phyloP scores from a whole-genome alignment of 345 rosid species.

The Bruguiera gymnorhiza region DNA sequence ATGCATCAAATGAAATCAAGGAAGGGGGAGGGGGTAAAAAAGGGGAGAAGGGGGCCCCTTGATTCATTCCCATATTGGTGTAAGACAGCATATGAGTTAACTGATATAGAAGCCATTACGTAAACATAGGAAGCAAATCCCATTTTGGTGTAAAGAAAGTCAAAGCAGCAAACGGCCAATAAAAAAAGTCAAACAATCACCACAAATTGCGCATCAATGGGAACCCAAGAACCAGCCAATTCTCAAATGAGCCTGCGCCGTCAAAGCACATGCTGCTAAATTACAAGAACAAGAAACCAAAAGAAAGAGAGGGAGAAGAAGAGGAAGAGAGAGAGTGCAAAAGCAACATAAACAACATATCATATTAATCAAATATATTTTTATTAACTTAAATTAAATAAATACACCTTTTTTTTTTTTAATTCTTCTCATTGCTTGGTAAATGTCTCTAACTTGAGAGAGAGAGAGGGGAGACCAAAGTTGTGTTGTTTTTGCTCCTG shows the following conservation, averaged over 20 bases:
- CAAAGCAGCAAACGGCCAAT: constrained; percentile 2
- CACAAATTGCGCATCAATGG: constrained; percentile 16
- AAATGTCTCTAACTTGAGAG: background rate
- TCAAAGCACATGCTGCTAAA: background rate
- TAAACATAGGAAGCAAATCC: background rate
- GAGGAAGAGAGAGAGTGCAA: background rate
- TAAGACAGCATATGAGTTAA: too few relatives aligned
- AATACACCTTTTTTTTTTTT: background rate
- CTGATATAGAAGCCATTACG: too few relatives aligned
- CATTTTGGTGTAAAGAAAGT: constrained; percentile 2
- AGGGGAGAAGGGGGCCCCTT: too few relatives aligned
- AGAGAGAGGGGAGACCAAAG: background rate
- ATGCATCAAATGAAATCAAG: too few relatives aligned
- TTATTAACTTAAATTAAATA: background rate
- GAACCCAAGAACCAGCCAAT: constrained; percentile 12
- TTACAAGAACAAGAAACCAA: background rate
- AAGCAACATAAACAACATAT: background rate
- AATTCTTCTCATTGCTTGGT: background rate
- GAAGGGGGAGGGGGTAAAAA: too few relatives aligned
- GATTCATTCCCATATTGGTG: too few relatives aligned
- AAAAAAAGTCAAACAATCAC: constrained; percentile 17
- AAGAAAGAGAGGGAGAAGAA: background rate
- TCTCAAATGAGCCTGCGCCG: background rate
- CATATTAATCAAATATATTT: background rate
- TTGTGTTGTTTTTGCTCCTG: background rate